phyloP scores from a whole-genome alignment of 345 rosid genomes.

The Aegle marmelos region DNA sequence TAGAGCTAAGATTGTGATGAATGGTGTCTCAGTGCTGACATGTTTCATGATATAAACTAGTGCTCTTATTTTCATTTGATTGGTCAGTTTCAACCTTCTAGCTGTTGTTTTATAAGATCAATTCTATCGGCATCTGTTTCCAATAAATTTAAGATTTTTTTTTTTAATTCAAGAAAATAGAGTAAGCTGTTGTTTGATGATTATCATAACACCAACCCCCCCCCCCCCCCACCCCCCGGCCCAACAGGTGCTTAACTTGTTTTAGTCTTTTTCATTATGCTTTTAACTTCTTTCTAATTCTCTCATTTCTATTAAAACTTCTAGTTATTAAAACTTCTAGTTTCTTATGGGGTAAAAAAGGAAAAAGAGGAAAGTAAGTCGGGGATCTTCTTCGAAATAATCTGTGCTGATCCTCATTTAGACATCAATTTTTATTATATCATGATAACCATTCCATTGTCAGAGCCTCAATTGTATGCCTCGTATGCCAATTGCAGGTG shows the following conservation, averaged over 20 bases:
- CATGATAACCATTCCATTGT: background rate
- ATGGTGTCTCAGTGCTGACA: background rate
- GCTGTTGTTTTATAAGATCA: background rate
- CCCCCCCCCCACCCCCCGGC: no score
- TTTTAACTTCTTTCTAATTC: background rate
- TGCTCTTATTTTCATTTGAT: background rate
- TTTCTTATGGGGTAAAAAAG: background rate
- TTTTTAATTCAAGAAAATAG: background rate
- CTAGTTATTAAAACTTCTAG: background rate
- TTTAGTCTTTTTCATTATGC: background rate
- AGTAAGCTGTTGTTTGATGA: background rate
- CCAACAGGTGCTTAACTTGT: background rate
- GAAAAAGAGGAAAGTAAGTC: background rate
- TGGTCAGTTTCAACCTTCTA: background rate
- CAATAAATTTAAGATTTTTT: background rate
- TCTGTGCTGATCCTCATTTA: background rate
- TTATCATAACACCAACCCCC: background rate
- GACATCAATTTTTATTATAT: background rate
- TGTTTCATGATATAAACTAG: background rate
- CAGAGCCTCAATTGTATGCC: background rate
- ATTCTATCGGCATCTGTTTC: background rate
- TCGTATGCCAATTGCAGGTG: constrained; percentile 48
- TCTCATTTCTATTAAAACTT: background rate
- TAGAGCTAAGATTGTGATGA: background rate
- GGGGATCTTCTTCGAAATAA: background rate